Evolutionary conservation across 495 filamentous ascomycete species (phyloP), one percentile per base, ranked within the genome.

Genomic region (Neurospora africana): DNA sequence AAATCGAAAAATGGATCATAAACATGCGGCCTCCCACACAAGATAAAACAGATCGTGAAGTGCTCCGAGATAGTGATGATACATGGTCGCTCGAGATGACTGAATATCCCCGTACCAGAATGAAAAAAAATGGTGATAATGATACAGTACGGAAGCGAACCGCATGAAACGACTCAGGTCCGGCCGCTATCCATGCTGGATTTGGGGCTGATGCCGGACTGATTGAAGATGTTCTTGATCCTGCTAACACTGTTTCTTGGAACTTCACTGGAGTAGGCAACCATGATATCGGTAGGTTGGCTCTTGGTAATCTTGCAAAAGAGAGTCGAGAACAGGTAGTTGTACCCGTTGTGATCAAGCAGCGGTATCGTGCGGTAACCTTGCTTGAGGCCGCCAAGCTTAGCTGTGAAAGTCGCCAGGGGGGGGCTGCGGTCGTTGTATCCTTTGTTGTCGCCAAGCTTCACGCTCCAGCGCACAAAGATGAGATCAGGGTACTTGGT

Each of bases 321-420:
- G 40, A 99, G 83, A 1, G 92, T 96, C n/a, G 95, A 97, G 80
- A 96, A 96, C 30, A 97, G 84, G 79, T 93, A 98, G 73, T 92
- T 92, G 71, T 98, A 93, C 69, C 95, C 95, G 71, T 92, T 91
- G 61, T 87, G 85, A 80, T 97, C 92, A 76, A 90, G 90, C n/a
- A 99, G 85, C n/a, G 95, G 95, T 44, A 99, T 86, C 75, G 97
- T 96, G 68, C 95, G 95, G 77, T 96, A 99, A n/a, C 95, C 95
- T 80, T 97, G 90, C 76, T 94, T 93, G 35, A 99, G 85, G 73
- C 89, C 93, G 82, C 84, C 91, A 58, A 99, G 89, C 82, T 98
- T 98, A 47, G 92, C 95, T 3, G 93, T 98, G 80, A 93, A 98
- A 8, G 89, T 94, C 5, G 93, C 95, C 58, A 98, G 80, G 19